Percentiles rank a stretch among this genome's conserved stretches.
phyloP scores from a whole-genome alignment of 176 grass and related monocot genomes.

The Sorghum bicolor region Sorghum_bicolor_NCBIv3 NC_012872.2:1085501-1086000 shows the following conservation, averaged over 20 bases:
- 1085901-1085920: too few species aligned
- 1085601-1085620: conserved; percentile 16
- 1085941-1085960: too few species aligned
- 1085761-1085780: not conserved
- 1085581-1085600: conserved; percentile 46
- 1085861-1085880: not conserved
- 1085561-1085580: conserved; percentile 57
- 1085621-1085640: not conserved
- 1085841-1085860: not conserved
- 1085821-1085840: not conserved
- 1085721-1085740: not conserved
- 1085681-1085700: not conserved
- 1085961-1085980: not conserved
- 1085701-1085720: not conserved
- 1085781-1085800: not conserved
- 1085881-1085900: too few species aligned
- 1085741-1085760: not conserved
- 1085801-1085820: not conserved
- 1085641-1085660: not conserved
- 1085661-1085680: not conserved
- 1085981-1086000: not conserved
- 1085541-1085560: conserved; percentile 7
- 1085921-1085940: too few species aligned
- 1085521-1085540: conserved; percentile 17
- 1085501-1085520: conserved; percentile 19